Conservation (phyloP, 2,329 filamentous ascomycete genomes). For the Didymella pinodella region DNA sequence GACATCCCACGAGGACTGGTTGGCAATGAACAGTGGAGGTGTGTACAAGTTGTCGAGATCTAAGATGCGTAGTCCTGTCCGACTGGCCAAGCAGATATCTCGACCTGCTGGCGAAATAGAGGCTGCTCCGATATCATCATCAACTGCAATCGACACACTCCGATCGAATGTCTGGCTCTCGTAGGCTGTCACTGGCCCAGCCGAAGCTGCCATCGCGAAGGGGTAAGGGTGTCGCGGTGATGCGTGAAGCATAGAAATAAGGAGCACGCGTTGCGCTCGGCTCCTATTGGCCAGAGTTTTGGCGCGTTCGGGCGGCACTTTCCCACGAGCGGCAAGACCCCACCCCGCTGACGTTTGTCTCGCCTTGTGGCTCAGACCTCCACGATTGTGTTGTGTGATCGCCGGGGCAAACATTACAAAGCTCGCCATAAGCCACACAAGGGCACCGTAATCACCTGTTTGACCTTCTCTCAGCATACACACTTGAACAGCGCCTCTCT, state of each 20-base stretch:
- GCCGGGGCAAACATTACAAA: constrained; percentile 19
- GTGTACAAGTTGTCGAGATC: constrained; percentile 90
- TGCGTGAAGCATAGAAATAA: constrained; percentile 18
- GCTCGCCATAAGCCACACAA: constrained; percentile 2
- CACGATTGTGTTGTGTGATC: constrained; percentile 9
- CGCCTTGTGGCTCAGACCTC: constrained; percentile 22
- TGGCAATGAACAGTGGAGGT: constrained; percentile 82
- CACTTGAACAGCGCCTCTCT: background rate
- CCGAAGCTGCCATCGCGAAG: constrained; percentile 34
- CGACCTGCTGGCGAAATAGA: constrained; percentile 91
- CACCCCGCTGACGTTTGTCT: constrained; percentile 23
- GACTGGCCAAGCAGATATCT: constrained; percentile 86
- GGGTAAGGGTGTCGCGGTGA: constrained; percentile 14
- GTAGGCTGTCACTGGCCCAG: constrained; percentile 63
- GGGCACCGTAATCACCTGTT: background rate
- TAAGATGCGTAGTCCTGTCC: constrained; percentile 88
- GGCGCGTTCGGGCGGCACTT: constrained; percentile 15
- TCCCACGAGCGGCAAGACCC: constrained; percentile 8
- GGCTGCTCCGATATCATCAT: constrained; percentile 80
- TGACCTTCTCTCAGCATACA: background rate
- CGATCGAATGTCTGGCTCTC: constrained; percentile 89
- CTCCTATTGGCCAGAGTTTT: constrained; percentile 8
- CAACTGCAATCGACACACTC: constrained; percentile 83
- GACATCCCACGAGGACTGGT: constrained; percentile 91
- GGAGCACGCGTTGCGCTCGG: constrained; percentile 11